A percentile compares a stretch with the other conserved stretches of the same genome.
These are phyloP conservation scores for Salix exigua DNA, from an alignment of 345 rosid species.

Conservation along the genomic window DNA sequence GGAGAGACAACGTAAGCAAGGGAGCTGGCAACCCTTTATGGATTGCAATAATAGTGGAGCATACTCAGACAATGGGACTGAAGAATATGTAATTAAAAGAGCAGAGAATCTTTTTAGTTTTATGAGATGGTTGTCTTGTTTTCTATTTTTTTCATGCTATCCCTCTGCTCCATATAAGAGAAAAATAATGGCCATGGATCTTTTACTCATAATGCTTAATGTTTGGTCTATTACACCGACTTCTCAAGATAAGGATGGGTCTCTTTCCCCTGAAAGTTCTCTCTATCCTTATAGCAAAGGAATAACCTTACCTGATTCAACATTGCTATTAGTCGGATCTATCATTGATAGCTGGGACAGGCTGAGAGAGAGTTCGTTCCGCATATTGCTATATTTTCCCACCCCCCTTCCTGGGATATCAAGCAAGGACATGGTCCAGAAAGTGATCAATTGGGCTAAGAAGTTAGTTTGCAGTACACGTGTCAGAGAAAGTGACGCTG, in stretches of 20 bases:
- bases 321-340: constrained; percentile 77
- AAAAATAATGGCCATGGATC: constrained; percentile 94
- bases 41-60: constrained; percentile 18
- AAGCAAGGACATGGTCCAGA: constrained; percentile 60
- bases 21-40: constrained; percentile 55
- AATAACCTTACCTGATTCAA: constrained; percentile 66
- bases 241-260: constrained; percentile 37
- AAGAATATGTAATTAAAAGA: constrained; percentile 38
- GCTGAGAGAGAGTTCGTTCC: constrained; percentile 83
- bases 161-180: constrained; percentile 95
- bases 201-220: constrained; percentile 72
- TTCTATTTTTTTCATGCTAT: constrained; percentile 82
- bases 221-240: constrained; percentile 63
- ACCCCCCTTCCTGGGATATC: constrained; percentile 91
- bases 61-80: constrained; percentile 24
- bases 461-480: constrained; percentile 88
- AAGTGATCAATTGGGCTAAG: constrained; percentile 74
- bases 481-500: constrained; percentile 98
- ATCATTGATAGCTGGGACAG: constrained; percentile 97
- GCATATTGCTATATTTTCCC: constrained; percentile 79
- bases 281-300: constrained; percentile 63
- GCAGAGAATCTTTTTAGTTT: constrained; percentile 72
- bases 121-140: constrained; percentile 85
- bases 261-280: constrained; percentile 41
- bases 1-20: constrained; percentile 85